These are phyloP conservation scores for Neofusicoccum sp. DNA, from an alignment of 2,329 filamentous ascomycete genomes.

Conservation along the genomic window DNA sequence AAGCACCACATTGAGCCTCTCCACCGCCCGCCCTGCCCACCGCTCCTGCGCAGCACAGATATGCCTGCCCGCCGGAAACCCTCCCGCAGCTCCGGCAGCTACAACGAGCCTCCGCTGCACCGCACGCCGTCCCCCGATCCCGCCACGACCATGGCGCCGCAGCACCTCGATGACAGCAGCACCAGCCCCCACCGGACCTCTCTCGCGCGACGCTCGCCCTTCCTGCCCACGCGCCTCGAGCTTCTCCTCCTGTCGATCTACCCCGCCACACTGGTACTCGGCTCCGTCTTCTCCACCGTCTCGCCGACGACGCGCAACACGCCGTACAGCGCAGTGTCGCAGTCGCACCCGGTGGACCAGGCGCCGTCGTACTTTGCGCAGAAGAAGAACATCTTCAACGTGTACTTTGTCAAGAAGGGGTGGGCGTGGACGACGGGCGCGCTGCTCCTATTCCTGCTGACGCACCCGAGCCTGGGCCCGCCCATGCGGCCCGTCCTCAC, in stretches of 20 bases:
- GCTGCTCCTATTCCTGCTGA: slow-evolving; percentile 67
- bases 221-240: slow-evolving; percentile 69
- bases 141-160: not conserved
- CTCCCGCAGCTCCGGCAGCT: slow-evolving; percentile 12
- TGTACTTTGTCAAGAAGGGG: slow-evolving; percentile 89
- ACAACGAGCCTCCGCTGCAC: slow-evolving; percentile 3
- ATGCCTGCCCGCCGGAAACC: slow-evolving; percentile 13
- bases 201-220: slow-evolving; percentile 49
- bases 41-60: not conserved
- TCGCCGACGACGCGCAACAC: slow-evolving; percentile 66
- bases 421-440: slow-evolving; percentile 87
- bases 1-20: not conserved
- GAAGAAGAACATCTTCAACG: slow-evolving; percentile 90
- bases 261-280: slow-evolving; percentile 74
- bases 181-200: slow-evolving; percentile 23
- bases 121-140: not conserved
- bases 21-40: not conserved
- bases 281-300: slow-evolving; percentile 74
- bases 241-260: slow-evolving; percentile 66
- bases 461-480: slow-evolving; percentile 59
- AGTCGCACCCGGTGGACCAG: slow-evolving; percentile 59
- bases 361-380: slow-evolving; percentile 87
- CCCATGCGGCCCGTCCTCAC: slow-evolving; percentile 42
- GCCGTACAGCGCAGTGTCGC: slow-evolving; percentile 60
- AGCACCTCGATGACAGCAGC: not conserved